A percentile compares a stretch with the other conserved stretches of the same genome.
Evolutionary conservation across 768 basidiomycete genomes (phyloP).

Genomic region (Artomyces pyxidatus): DNA sequence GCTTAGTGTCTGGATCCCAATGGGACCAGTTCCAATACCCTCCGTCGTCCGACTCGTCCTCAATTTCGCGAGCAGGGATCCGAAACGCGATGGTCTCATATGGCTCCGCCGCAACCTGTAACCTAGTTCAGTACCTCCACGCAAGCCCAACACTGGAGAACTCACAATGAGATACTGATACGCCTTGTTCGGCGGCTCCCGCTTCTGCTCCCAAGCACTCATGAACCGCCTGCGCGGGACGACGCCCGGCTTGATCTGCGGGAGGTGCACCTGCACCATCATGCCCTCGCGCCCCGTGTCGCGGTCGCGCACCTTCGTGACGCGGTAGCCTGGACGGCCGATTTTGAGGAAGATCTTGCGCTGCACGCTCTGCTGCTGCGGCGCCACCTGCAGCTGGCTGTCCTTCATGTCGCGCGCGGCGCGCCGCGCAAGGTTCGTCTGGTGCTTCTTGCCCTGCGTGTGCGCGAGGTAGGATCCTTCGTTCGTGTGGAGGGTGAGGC

Average conservation of each 20-base stretch:
- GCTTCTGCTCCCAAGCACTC: slow-evolving; percentile 96
- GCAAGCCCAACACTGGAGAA: slow-evolving; percentile 14
- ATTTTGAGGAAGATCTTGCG: slow-evolving; percentile 97
- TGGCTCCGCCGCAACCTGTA: slow-evolving; percentile 94
- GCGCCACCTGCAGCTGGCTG: slow-evolving; percentile 82
- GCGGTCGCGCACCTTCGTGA: slow-evolving; percentile 92
- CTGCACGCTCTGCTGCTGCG: slow-evolving; percentile 68
- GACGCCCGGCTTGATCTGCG: slow-evolving; percentile 85
- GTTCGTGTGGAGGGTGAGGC: slow-evolving; percentile 97
- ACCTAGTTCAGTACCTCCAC: slow-evolving; percentile 21
- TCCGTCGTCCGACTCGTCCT: slow-evolving; percentile 87
- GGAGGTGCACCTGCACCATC: slow-evolving; percentile 95
- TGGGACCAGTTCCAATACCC: slow-evolving; percentile 97
- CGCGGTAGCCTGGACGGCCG: slow-evolving; percentile 89
- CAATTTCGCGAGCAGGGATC: slow-evolving; percentile 94
- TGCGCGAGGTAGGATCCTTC: slow-evolving; percentile 99
- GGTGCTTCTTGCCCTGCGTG: slow-evolving; percentile 99
- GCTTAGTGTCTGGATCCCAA: slow-evolving; percentile 99
- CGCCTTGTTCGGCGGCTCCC: slow-evolving; percentile 90
- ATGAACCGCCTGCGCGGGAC: slow-evolving; percentile 86
- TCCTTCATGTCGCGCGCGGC: slow-evolving; percentile 98
- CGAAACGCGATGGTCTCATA: slow-evolving; percentile 99
- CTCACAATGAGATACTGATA: slow-evolving; percentile 96
- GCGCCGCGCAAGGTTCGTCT: slow-evolving; percentile 94
- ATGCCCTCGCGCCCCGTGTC: slow-evolving; percentile 91